Evolutionary conservation across 306 rosid species (phyloP).

Genomic region (Rosa multiflora): DNA sequence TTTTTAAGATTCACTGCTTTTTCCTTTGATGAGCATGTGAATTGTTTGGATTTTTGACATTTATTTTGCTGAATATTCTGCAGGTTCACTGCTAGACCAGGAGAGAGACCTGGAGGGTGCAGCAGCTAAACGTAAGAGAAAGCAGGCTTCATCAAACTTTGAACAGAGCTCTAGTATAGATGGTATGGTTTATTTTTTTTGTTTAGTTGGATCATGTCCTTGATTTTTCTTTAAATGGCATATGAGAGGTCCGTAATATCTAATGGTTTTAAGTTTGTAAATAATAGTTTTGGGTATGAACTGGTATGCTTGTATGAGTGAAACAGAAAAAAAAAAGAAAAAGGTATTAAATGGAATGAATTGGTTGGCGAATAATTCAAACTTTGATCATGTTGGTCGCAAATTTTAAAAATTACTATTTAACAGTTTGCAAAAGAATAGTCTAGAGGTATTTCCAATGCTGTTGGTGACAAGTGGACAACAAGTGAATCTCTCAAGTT

Average conservation of each 20-base stretch:
- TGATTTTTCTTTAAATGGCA: neutral
- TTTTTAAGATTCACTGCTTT: neutral
- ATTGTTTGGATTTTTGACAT: neutral
- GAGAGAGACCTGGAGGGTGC: neutral
- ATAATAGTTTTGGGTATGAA: neutral
- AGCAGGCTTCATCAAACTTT: neutral
- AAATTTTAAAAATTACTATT: no score
- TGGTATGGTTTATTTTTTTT: neutral
- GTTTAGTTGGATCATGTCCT: neutral
- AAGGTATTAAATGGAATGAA: neutral
- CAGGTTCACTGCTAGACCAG: conserved; percentile 1
- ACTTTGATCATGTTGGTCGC: neutral
- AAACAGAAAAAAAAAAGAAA: neutral
- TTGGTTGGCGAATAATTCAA: neutral
- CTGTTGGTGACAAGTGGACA: neutral
- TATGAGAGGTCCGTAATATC: neutral
- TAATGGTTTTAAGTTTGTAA: neutral
- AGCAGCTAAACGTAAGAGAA: neutral
- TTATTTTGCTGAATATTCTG: neutral
- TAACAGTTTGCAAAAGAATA: neutral
- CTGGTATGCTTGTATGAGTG: neutral
- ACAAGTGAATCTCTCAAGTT: neutral
- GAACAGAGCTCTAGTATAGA: neutral
- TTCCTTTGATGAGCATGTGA: neutral
- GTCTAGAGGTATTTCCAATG: neutral